Evolutionary conservation across 2,329 filamentous ascomycete species (phyloP).

Genomic region (Calcarisporium arbuscula): DNA sequence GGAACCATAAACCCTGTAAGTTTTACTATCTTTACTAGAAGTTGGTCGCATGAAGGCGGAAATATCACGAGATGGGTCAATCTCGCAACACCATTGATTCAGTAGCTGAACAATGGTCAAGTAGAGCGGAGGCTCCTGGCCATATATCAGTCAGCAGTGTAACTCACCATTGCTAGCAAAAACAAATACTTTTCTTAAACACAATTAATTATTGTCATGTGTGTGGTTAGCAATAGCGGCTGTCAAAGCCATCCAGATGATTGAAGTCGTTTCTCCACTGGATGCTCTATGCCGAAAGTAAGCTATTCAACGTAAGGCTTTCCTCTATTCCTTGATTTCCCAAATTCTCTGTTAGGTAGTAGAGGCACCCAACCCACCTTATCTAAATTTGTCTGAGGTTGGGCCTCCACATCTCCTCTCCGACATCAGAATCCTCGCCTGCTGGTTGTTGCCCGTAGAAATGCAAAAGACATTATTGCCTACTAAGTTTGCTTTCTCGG

Average conservation of each 20-base stretch:
- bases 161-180: constrained; percentile 1
- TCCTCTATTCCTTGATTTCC: not conserved
- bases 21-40: not conserved
- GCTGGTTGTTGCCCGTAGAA: too few relatives aligned
- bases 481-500: too few relatives aligned
- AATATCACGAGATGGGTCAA: constrained; percentile 1
- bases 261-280: constrained; percentile 1
- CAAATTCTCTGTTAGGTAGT: constrained; percentile 1
- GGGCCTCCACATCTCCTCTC: constrained; percentile 1
- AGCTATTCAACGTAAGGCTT: too few relatives aligned
- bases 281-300: not conserved
- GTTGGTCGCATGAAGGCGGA: not conserved
- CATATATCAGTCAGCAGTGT: not conserved
- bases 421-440: too few relatives aligned
- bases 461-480: too few relatives aligned
- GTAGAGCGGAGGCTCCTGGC: too few relatives aligned
- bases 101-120: constrained; percentile 1
- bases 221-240: constrained; percentile 1
- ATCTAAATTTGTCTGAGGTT: not conserved
- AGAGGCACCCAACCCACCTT: constrained; percentile 1
- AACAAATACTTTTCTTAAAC: constrained; percentile 1
- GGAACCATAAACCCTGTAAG: constrained; percentile 1
- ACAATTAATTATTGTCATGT: constrained; percentile 1
- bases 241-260: not conserved
- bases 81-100: constrained; percentile 1